A percentile compares a stretch with the other conserved stretches of the same genome.
Conservation (phyloP, 2,329 filamentous ascomycete species). For the Penicillium griseofulvum region DNA sequence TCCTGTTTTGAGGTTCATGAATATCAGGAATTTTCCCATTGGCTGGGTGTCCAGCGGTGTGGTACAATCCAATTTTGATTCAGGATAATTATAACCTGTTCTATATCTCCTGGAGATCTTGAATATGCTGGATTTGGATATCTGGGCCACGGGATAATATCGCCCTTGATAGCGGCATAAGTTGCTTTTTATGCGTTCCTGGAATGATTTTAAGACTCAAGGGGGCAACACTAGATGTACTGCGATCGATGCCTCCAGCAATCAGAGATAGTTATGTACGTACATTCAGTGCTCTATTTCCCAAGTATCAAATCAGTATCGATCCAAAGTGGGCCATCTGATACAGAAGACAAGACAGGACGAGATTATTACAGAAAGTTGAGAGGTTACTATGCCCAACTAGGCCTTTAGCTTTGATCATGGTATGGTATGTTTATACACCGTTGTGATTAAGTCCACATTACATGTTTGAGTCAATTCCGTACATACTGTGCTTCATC, state of each 20-base stretch:
- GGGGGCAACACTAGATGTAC: neutral
- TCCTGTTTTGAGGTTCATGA: slow-evolving; percentile 16
- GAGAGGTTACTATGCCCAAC: too few species aligned
- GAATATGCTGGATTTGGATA: neutral
- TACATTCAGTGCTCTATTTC: too few species aligned
- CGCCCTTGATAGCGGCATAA: neutral
- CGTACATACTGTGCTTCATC: too few species aligned
- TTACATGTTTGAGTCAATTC: too few species aligned
- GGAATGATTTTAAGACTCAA: neutral
- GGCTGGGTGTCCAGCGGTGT: slow-evolving; percentile 9
- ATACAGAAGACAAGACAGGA: too few species aligned
- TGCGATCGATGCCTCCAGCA: neutral
- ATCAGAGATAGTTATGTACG: neutral
- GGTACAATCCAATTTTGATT: neutral
- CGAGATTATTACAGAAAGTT: too few species aligned
- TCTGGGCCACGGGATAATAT: neutral
- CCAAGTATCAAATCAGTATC: too few species aligned
- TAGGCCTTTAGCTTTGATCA: too few species aligned
- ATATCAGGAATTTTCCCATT: slow-evolving; percentile 22
- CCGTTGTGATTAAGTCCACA: too few species aligned
- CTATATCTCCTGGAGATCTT: neutral
- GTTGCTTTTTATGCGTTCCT: neutral
- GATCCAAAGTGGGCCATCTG: too few species aligned
- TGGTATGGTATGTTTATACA: too few species aligned
- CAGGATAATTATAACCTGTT: neutral